Evolutionary conservation across 495 filamentous ascomycete genomes (phyloP).

Genomic region (Aspergillus kassunensis): DNA sequence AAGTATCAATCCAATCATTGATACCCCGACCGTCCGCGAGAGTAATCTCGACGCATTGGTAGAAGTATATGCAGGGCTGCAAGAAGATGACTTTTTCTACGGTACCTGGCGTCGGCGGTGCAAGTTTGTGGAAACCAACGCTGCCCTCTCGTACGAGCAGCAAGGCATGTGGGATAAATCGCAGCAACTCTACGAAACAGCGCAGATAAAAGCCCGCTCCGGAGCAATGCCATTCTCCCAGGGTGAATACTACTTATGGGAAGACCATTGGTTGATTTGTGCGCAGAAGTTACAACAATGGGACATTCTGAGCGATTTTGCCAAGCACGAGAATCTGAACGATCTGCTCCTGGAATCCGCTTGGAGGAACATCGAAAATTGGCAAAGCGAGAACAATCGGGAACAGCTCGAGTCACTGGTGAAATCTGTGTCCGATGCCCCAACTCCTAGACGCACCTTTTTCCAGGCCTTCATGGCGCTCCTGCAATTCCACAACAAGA

Average conservation of each 20-base stretch:
- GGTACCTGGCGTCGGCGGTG: slow-evolving; percentile 94
- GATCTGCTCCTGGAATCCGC: slow-evolving; percentile 93
- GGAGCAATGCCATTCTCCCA: slow-evolving; percentile 92
- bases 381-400: slow-evolving; percentile 77
- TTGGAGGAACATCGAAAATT: slow-evolving; percentile 91
- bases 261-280: slow-evolving; percentile 97
- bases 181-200: slow-evolving; percentile 90
- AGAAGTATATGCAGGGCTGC: slow-evolving; percentile 80
- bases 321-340: slow-evolving; percentile 98
- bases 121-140: slow-evolving; percentile 94
- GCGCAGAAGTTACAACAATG: slow-evolving; percentile 98
- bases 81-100: slow-evolving; percentile 97
- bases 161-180: slow-evolving; percentile 99
- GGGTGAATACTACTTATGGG: slow-evolving; percentile 97
- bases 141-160: slow-evolving; percentile 94
- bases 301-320: slow-evolving; percentile 94
- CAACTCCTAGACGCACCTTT: slow-evolving; percentile 87
- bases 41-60: slow-evolving; percentile 92
- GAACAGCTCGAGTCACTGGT: slow-evolving; percentile 88
- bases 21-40: slow-evolving; percentile 77
- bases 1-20: slow-evolving; percentile 75
- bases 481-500: slow-evolving; percentile 85
- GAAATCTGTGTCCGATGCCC: slow-evolving; percentile 94
- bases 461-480: slow-evolving; percentile 98
- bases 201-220: slow-evolving; percentile 93